Evolutionary conservation across 1,284 basidiomycete genomes (phyloP).

Genomic region (Leccinum cinnamomeum): DNA sequence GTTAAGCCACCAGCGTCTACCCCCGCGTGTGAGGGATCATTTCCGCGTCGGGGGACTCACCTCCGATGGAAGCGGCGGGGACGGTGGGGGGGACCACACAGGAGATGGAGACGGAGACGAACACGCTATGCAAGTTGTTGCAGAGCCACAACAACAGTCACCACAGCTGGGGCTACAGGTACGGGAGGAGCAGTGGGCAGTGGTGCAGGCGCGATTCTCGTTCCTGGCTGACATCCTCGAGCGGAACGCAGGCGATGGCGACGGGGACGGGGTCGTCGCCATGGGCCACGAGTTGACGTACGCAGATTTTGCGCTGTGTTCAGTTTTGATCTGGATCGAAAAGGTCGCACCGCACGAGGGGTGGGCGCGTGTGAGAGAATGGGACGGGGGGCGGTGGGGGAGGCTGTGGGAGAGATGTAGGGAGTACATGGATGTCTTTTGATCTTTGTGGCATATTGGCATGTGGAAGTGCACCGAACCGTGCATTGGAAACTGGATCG

Average conservation of each 20-base stretch:
- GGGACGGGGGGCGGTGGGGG: slow-evolving; percentile 65
- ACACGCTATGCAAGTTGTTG: background rate
- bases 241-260: slow-evolving; percentile 51
- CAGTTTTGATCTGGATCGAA: slow-evolving; percentile 69
- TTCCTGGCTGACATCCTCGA: slow-evolving; percentile 61
- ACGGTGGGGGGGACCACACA: background rate
- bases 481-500: background rate
- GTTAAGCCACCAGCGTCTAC: slow-evolving; percentile 59
- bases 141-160: background rate
- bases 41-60: slow-evolving; percentile 30
- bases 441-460: slow-evolving; percentile 1
- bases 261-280: slow-evolving; percentile 59
- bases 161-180: slow-evolving; percentile 34
- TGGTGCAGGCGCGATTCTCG: slow-evolving; percentile 63
- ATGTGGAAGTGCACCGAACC: background rate
- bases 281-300: slow-evolving; percentile 66
- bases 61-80: background rate
- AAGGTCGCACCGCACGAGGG: slow-evolving; percentile 65
- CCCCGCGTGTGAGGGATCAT: slow-evolving; percentile 53
- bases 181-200: slow-evolving; percentile 61
- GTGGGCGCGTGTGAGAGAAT: slow-evolving; percentile 59
- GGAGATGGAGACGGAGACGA: background rate
- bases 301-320: slow-evolving; percentile 69
- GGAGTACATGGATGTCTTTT: slow-evolving; percentile 59
- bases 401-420: slow-evolving; percentile 58